phyloP scores from a whole-genome alignment of 148 eudicot genomes.

The Pouteria glomerata region DNA sequence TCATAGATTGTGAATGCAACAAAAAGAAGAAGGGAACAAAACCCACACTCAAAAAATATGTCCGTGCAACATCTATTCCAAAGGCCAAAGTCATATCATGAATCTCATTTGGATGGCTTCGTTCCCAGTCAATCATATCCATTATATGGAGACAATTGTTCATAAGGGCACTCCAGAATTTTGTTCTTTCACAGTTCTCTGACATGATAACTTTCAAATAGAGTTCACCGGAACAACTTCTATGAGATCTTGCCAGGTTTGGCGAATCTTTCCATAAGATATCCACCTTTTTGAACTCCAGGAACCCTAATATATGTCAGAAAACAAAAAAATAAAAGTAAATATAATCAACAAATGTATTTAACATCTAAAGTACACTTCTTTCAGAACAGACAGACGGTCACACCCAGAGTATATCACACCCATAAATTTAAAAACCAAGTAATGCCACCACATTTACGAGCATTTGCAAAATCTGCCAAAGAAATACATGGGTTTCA shows the following conservation, averaged over 20 bases:
- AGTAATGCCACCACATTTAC: background rate
- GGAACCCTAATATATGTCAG: constrained; percentile 42
- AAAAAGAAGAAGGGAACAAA: background rate
- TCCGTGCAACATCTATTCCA: constrained; percentile 77
- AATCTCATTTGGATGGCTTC: constrained; percentile 85
- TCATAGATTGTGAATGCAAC: background rate
- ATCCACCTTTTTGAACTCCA: constrained; percentile 73
- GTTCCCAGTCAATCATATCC: constrained; percentile 86
- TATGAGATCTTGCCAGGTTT: constrained; percentile 23
- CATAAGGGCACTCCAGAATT: constrained; percentile 56
- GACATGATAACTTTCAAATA: constrained; percentile 58
- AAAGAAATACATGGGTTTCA: background rate
- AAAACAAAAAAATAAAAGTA: background rate
- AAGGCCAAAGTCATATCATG: constrained; percentile 45
- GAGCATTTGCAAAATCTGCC: background rate
- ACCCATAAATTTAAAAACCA: background rate
- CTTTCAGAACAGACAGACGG: background rate
- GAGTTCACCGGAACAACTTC: constrained; percentile 48
- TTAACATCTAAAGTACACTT: background rate
- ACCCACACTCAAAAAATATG: constrained; percentile 57
- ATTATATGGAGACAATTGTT: constrained; percentile 66
- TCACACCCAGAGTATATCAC: background rate
- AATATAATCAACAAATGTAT: background rate
- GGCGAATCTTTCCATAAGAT: constrained; percentile 70
- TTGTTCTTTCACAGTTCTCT: constrained; percentile 32